These are phyloP conservation scores for Alternaria novae-zelandiae DNA, from an alignment of 2,329 filamentous ascomycete genomes.

Conservation along the genomic window DNA sequence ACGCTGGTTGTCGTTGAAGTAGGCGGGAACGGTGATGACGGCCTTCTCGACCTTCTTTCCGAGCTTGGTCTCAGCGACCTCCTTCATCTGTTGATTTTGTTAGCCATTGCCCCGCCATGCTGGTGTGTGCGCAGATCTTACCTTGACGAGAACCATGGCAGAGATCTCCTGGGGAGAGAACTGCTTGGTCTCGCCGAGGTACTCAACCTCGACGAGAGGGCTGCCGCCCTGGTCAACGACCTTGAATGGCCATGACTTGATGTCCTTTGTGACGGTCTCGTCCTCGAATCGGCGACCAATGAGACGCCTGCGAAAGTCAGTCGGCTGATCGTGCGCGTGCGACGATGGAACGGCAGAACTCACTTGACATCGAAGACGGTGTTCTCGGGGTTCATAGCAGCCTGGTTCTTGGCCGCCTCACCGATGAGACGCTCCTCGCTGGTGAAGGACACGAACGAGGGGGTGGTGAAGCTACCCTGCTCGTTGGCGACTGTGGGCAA, in stretches of 20 bases:
- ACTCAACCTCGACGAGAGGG: conserved; percentile 93
- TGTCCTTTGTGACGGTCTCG: conserved; percentile 97
- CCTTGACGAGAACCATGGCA: conserved; percentile 98
- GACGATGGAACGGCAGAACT: conserved; percentile 48
- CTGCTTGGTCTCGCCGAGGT: conserved; percentile 90
- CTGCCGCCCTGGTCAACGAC: conserved; percentile 86
- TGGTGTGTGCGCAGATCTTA: conserved; percentile 49
- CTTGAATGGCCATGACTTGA: conserved; percentile 99
- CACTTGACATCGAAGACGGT: conserved; percentile 99
- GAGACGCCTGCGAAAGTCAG: conserved; percentile 74
- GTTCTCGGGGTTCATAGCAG: conserved; percentile 98
- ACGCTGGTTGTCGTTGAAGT: conserved; percentile 99
- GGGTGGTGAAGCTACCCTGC: conserved; percentile 98
- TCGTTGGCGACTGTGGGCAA: conserved; percentile 82
- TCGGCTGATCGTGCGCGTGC: conserved; percentile 2
- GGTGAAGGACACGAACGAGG: conserved; percentile 99
- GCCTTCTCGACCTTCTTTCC: conserved; percentile 99
- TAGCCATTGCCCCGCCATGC: conserved; percentile 14
- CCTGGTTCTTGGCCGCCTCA: conserved; percentile 99
- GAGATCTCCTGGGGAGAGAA: conserved; percentile 99
- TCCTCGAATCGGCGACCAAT: conserved; percentile 97
- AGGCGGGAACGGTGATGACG: conserved; percentile 97
- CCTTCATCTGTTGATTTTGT: conserved; percentile 79
- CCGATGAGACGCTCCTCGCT: conserved; percentile 98
- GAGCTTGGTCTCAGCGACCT: conserved; percentile 97